phyloP scores from a whole-genome alignment of 371 early-diverging fungal genomes.

The Mucor racemosus region DNA sequence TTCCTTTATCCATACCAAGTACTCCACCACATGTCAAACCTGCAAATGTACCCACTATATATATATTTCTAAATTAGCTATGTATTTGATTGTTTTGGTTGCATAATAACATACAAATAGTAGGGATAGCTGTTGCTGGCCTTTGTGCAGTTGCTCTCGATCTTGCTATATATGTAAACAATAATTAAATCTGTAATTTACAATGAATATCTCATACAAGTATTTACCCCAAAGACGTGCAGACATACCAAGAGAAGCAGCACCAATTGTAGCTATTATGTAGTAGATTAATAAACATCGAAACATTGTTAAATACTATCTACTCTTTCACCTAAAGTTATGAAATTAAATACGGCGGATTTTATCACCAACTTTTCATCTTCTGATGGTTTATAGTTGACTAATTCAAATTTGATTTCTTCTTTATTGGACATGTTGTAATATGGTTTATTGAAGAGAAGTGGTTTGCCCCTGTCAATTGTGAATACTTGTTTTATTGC shows the following conservation, averaged over 20 bases:
- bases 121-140: conserved; percentile 34
- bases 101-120: conserved; percentile 34
- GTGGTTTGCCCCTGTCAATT: background rate
- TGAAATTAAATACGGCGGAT: conserved; percentile 45
- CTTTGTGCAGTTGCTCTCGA: conserved; percentile 24
- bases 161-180: conserved; percentile 9
- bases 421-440: conserved; percentile 28
- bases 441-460: background rate
- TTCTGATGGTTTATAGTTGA: conserved; percentile 32
- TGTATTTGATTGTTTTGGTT: background rate
- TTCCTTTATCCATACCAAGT: conserved; percentile 48
- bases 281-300: no score
- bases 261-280: conserved; percentile 40
- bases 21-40: conserved; percentile 40
- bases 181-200: no score
- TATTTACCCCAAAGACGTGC: conserved; percentile 41
- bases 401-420: conserved; percentile 36
- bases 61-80: background rate
- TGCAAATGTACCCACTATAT: conserved; percentile 41
- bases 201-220: background rate
- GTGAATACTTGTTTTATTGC: no score
- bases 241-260: conserved; percentile 47
- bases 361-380: conserved; percentile 38
- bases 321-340: conserved; percentile 33
- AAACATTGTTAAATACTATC: no score